Evolutionary conservation across 306 rosid genomes (phyloP).

Genomic region (Styphnolobium japonicum): DNA sequence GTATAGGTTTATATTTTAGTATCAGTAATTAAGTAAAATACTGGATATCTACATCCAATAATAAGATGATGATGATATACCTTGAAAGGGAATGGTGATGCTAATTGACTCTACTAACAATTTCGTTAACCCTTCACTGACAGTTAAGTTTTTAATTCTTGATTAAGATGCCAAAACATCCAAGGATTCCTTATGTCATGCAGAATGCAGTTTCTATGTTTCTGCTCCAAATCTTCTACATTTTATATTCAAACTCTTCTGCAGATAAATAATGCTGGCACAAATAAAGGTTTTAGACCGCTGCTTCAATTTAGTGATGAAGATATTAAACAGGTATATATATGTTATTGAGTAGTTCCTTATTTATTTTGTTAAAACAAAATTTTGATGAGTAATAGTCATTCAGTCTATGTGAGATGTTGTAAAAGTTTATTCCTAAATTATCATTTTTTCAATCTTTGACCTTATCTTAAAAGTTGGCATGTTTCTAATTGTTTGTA

Average conservation of each 20-base stretch:
- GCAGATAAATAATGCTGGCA: constrained; percentile 93
- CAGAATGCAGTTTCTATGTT: background rate
- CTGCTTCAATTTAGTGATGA: constrained; percentile 85
- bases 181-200: background rate
- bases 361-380: background rate
- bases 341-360: background rate
- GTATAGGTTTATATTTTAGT: background rate
- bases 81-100: background rate
- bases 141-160: background rate
- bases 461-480: background rate
- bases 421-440: background rate
- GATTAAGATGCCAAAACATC: background rate
- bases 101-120: background rate
- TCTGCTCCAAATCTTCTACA: background rate
- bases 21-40: background rate
- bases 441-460: background rate
- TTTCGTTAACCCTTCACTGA: background rate
- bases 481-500: constrained; percentile 23
- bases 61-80: background rate
- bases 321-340: constrained; percentile 88
- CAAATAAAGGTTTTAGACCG: constrained; percentile 94
- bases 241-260: background rate
- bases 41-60: background rate
- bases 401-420: background rate
- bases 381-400: background rate